phyloP scores from a whole-genome alignment of 148 eudicot species.

The Silene conica region DNA sequence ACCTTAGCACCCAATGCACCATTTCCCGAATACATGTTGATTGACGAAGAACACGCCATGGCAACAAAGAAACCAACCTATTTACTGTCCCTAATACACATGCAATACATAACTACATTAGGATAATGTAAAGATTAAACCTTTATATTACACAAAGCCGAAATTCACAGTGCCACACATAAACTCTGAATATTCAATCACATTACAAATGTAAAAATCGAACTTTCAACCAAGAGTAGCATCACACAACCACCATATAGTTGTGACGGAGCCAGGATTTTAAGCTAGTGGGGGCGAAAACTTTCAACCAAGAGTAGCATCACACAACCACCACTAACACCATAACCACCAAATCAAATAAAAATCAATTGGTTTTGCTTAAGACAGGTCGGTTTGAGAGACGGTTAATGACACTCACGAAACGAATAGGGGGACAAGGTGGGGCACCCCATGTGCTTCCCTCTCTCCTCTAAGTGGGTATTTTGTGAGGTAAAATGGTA shows the following conservation, averaged over 20 bases:
- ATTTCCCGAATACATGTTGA: conserved; percentile 32
- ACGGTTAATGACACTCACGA: too few relatives aligned
- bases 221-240: not conserved
- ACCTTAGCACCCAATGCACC: conserved; percentile 26
- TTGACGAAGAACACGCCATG: conserved; percentile 49
- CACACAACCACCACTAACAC: not conserved
- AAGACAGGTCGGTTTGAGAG: too few relatives aligned
- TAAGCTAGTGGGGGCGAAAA: too few relatives aligned
- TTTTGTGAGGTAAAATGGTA: too few relatives aligned
- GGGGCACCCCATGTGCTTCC: too few relatives aligned
- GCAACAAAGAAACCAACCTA: conserved; percentile 5
- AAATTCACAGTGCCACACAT: not conserved
- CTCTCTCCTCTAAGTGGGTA: too few relatives aligned
- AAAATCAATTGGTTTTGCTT: too few relatives aligned
- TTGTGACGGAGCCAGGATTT: too few relatives aligned
- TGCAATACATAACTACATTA: not conserved
- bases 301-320: not conserved
- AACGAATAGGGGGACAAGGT: too few relatives aligned
- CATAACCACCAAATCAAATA: not conserved
- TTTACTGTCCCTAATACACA: conserved; percentile 8
- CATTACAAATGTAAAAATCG: not conserved
- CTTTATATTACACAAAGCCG: not conserved
- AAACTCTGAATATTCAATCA: not conserved
- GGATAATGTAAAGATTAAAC: not conserved
- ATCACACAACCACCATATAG: not conserved